Evolutionary conservation across 2,329 filamentous ascomycete species (phyloP).

Genomic region (Fusarium fujikuroi): DNA sequence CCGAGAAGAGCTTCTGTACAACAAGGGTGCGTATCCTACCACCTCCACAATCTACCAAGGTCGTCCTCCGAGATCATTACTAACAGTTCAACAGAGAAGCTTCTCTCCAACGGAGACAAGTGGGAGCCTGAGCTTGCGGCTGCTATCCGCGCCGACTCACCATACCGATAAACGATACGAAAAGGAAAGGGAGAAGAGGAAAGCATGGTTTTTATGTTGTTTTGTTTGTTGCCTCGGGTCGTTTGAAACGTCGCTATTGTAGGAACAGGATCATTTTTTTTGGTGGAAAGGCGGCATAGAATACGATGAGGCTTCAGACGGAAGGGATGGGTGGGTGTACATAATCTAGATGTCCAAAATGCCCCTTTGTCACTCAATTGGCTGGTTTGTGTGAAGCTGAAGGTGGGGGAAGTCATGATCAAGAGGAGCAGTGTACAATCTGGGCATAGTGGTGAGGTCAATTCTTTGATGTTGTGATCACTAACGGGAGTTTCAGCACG

Average conservation of each 20-base stretch:
- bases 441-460: not conserved
- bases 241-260: conserved; percentile 30
- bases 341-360: conserved; percentile 47
- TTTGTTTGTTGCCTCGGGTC: conserved; percentile 22
- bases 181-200: conserved; percentile 25
- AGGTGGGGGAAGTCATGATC: not conserved
- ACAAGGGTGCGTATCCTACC: conserved; percentile 72
- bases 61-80: conserved; percentile 15
- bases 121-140: conserved; percentile 98
- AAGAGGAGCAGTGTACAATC: no score
- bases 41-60: not conserved
- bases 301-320: conserved; percentile 22
- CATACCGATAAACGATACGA: conserved; percentile 74
- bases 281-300: conserved; percentile 10
- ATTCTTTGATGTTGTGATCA: not conserved
- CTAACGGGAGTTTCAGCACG: not conserved
- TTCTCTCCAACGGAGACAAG: conserved; percentile 89
- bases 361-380: conserved; percentile 40
- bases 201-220: conserved; percentile 25
- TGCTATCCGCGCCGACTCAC: conserved; percentile 89
- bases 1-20: conserved; percentile 95
- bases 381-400: conserved; percentile 4
- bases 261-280: conserved; percentile 32
- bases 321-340: conserved; percentile 39
- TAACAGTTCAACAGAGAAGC: conserved; percentile 70